Conservation (phyloP, 2,329 filamentous ascomycete genomes). For the Microthyrium microscopicum region DNA sequence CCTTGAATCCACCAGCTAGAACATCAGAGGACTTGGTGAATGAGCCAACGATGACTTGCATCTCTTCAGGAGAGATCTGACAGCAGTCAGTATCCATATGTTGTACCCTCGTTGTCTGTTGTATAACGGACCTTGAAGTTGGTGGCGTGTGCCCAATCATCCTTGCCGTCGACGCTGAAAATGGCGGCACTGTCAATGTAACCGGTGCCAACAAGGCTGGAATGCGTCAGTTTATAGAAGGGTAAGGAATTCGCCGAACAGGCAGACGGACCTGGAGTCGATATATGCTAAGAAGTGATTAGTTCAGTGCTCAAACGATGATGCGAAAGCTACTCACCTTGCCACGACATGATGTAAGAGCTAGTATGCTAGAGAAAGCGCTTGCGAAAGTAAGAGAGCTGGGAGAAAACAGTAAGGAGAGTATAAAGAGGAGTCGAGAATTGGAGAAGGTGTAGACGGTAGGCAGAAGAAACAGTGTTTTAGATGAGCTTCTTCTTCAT, state of each 20-base stretch:
- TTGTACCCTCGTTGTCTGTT: constrained; percentile 15
- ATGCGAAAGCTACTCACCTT: constrained; percentile 18
- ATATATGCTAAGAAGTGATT: constrained; percentile 21
- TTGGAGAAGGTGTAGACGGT: background rate
- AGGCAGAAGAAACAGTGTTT: background rate
- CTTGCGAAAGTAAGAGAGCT: constrained; percentile 2
- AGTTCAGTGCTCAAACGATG: background rate
- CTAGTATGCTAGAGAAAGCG: background rate
- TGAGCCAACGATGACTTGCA: constrained; percentile 5
- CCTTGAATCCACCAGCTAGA: constrained; percentile 4
- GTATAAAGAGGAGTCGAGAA: constrained; percentile 1
- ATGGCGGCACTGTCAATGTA: constrained; percentile 33
- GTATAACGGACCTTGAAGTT: constrained; percentile 54
- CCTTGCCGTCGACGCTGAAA: constrained; percentile 30
- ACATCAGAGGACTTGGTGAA: constrained; percentile 3
- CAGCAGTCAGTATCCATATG: constrained; percentile 10
- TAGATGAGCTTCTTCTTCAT: background rate
- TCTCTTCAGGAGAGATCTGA: constrained; percentile 28
- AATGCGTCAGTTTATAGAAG: constrained; percentile 7
- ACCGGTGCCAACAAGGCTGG: constrained; percentile 25
- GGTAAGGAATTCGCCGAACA: background rate
- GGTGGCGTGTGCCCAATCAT: constrained; percentile 68
- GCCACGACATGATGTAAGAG: constrained; percentile 22
- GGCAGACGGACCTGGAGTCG: constrained; percentile 20
- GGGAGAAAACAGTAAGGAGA: background rate